Evolutionary conservation across 257 asterid genomes (phyloP).

Genomic region (Phtheirospermum japonicum): DNA sequence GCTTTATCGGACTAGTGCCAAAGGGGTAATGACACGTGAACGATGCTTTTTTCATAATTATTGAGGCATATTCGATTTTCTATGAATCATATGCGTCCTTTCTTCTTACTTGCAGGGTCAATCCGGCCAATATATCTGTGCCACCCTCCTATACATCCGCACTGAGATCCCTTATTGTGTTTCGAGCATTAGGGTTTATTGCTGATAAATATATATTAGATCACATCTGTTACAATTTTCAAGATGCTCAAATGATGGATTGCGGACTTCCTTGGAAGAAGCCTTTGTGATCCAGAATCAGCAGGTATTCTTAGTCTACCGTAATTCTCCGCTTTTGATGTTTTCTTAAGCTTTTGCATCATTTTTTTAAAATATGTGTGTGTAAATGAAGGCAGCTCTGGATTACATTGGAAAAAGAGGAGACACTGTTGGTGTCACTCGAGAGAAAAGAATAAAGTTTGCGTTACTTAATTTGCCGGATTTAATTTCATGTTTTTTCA

Average conservation of each 20-base stretch:
- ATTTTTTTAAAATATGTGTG: neutral
- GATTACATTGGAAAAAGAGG: constrained; percentile 98
- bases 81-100: neutral
- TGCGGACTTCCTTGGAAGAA: constrained; percentile 95
- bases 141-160: constrained; percentile 92
- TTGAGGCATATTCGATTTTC: constrained; percentile 26
- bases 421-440: constrained; percentile 92
- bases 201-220: too few relatives aligned
- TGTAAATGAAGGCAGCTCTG: constrained; percentile 73
- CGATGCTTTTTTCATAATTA: neutral
- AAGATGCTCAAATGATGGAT: constrained; percentile 98
- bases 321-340: neutral
- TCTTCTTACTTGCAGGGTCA: constrained; percentile 64
- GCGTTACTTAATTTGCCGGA: constrained; percentile 30
- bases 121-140: constrained; percentile 94
- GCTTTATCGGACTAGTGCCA: constrained; percentile 97
- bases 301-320: too few relatives aligned
- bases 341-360: neutral
- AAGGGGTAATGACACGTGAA: constrained; percentile 68
- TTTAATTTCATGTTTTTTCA: constrained; percentile 6
- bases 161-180: constrained; percentile 91
- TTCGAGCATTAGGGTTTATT: constrained; percentile 92
- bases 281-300: constrained; percentile 97
- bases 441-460: constrained; percentile 92
- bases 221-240: constrained; percentile 90